These are phyloP conservation scores for Eucalyptus viminalis DNA, from an alignment of 345 rosid species.

Conservation along the genomic window DNA sequence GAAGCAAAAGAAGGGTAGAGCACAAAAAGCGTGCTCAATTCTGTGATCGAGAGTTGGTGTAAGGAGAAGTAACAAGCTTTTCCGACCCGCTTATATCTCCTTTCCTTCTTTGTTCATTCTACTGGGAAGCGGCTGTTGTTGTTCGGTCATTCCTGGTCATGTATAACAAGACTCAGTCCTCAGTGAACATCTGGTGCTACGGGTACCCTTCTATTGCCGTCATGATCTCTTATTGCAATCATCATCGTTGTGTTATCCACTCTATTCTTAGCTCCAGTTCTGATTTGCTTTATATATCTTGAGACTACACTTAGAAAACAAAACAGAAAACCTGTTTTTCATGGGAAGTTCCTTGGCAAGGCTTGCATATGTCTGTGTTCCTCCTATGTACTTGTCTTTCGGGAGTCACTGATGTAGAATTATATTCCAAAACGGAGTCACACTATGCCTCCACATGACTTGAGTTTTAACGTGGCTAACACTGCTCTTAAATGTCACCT, in stretches of 20 bases:
- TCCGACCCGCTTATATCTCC: neutral
- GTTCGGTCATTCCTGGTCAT: neutral
- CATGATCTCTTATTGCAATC: neutral
- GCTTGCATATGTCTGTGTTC: neutral
- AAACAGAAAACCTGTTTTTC: neutral
- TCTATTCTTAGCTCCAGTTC: neutral
- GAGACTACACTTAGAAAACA: neutral
- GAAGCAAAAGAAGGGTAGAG: conserved; percentile 70
- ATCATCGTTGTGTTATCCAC: neutral
- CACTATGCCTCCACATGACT: neutral
- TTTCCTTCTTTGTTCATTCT: neutral
- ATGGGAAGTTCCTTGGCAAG: neutral
- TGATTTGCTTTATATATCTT: neutral
- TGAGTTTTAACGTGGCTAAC: neutral
- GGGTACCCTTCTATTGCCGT: neutral
- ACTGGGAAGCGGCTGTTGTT: neutral
- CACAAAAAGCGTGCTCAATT: conserved; percentile 42
- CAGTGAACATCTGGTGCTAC: neutral
- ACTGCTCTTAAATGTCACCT: too few relatives aligned
- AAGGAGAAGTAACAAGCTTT: neutral
- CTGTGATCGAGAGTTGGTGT: conserved; percentile 28
- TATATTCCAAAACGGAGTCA: neutral
- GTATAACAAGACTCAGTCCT: too few relatives aligned
- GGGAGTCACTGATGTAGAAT: neutral
- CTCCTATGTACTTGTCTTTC: neutral